Conservation (phyloP, 352 stramenopile species). For the Detonula confervacea region DNA sequence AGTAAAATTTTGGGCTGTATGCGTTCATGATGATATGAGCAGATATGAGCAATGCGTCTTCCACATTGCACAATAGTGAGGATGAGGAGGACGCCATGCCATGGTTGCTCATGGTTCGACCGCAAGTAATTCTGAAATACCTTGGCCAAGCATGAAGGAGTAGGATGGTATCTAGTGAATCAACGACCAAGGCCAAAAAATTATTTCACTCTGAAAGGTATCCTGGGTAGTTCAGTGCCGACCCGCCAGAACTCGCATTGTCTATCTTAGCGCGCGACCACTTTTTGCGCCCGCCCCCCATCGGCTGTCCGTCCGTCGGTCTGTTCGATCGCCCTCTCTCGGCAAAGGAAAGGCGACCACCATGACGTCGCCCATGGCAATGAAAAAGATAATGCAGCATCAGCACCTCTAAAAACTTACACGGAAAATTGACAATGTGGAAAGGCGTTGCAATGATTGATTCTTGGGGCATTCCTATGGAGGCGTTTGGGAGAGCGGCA, state of each 20-base stretch:
- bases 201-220: conserved; percentile 8
- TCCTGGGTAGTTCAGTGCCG: too few species aligned
- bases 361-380: conserved; percentile 6
- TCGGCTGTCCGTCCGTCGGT: neutral
- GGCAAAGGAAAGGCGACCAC: neutral
- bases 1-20: too few species aligned
- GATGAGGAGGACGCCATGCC: too few species aligned
- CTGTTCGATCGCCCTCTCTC: neutral
- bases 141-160: neutral
- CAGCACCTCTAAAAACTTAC: conserved; percentile 26
- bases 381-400: conserved; percentile 3
- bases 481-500: conserved; percentile 1
- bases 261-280: neutral
- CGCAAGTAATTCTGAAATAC: neutral
- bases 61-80: too few species aligned
- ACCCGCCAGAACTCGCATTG: neutral
- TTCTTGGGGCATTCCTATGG: neutral
- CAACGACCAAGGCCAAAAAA: neutral
- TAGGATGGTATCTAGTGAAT: neutral
- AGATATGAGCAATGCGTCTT: too few species aligned
- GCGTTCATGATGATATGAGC: too few species aligned
- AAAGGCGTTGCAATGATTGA: conserved; percentile 26
- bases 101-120: too few species aligned
- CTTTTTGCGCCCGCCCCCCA: neutral
- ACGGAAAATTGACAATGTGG: conserved; percentile 14